Percentiles rank a stretch among this genome's conserved stretches.
Conservation (phyloP, 2,329 filamentous ascomycete species). For the Ceratocystis variospora region DNA sequence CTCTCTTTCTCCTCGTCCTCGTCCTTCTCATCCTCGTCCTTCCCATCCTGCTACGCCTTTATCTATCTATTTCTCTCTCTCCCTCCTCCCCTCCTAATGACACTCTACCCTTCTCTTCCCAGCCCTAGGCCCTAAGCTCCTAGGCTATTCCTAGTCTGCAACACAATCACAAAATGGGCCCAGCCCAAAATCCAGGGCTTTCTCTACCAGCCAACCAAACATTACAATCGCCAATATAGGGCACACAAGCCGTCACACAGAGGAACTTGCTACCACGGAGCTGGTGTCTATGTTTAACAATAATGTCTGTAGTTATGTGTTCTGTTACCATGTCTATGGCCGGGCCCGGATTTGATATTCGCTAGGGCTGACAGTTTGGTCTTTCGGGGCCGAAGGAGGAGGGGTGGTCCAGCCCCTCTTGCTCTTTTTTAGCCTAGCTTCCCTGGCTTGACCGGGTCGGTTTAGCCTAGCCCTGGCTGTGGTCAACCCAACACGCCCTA, state of each 20-base stretch:
- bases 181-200: not conserved
- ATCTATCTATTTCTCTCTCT: too few species aligned
- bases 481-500: too few species aligned
- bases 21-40: too few species aligned
- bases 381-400: not conserved
- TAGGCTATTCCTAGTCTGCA: not conserved
- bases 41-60: too few species aligned
- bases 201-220: not conserved
- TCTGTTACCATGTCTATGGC: not conserved
- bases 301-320: not conserved
- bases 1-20: too few species aligned
- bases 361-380: not conserved
- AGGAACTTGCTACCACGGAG: not conserved
- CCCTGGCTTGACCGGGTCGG: too few species aligned
- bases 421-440: not conserved
- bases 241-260: not conserved
- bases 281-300: not conserved
- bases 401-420: not conserved
- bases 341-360: not conserved
- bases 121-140: not conserved
- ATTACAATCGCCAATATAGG: not conserved
- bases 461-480: too few species aligned
- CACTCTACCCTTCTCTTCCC: not conserved
- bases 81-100: too few species aligned
- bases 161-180: not conserved